Evolutionary conservation across 192 early-diverging fungal species (phyloP).

Genomic region (Pilaira anomala): DNA sequence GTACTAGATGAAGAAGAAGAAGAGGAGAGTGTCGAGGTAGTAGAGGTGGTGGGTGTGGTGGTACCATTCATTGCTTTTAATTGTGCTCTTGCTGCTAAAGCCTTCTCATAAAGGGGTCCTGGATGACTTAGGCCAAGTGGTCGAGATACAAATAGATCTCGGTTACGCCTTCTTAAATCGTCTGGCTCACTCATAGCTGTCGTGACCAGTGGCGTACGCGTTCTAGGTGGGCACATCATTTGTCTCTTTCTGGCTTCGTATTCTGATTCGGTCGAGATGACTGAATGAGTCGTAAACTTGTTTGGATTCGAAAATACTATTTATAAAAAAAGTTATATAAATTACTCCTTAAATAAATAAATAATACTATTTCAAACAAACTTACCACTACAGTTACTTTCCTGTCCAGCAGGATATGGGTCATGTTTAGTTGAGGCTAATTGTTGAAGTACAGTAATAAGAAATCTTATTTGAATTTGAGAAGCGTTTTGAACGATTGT

Average conservation of each 20-base stretch:
- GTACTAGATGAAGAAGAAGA: not conserved
- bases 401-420: constrained; percentile 37
- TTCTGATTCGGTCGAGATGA: constrained; percentile 27
- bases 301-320: not conserved
- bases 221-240: not conserved
- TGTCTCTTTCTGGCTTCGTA: constrained; percentile 29
- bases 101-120: constrained; percentile 29
- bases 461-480: constrained; percentile 90
- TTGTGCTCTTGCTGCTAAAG: constrained; percentile 26
- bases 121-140: constrained; percentile 22
- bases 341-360: not conserved
- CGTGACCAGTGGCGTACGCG: constrained; percentile 3
- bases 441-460: constrained; percentile 90
- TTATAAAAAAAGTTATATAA: not conserved
- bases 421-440: constrained; percentile 32
- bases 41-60: not conserved
- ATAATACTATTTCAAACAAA: not conserved
- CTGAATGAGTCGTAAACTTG: constrained; percentile 15
- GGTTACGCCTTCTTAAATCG: constrained; percentile 27
- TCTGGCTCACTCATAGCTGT: constrained; percentile 34
- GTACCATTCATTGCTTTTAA: constrained; percentile 9
- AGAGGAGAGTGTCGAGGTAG: constrained; percentile 1
- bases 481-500: constrained; percentile 87
- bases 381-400: constrained; percentile 40
- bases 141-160: constrained; percentile 24